Percentiles rank a stretch among this genome's conserved stretches.
These are phyloP conservation scores for Penicillium cinerascens DNA, from an alignment of 495 filamentous ascomycete genomes.

Conservation along the genomic window DNA sequence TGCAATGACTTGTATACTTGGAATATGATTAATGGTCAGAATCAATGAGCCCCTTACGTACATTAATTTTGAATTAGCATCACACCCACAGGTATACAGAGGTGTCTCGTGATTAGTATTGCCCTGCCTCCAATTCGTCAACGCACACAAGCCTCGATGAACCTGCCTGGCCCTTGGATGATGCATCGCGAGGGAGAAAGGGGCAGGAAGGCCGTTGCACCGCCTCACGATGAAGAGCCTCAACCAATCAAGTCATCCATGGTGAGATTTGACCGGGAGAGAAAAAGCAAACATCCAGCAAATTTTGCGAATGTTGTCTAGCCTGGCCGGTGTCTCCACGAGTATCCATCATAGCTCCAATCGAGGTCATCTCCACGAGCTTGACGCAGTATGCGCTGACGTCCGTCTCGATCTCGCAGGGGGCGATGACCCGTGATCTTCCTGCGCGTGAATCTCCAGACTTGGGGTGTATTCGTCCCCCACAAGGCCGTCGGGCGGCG, in stretches of 20 bases:
- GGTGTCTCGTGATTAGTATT: not conserved
- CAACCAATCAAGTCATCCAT: constrained; percentile 4
- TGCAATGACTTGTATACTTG: too few species aligned
- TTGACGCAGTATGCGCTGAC: constrained; percentile 7
- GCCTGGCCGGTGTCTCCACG: constrained; percentile 4
- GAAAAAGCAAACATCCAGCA: constrained; percentile 8
- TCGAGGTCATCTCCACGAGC: constrained; percentile 8
- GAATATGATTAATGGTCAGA: too few species aligned
- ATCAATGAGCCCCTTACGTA: not conserved
- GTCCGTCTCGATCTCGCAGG: not conserved
- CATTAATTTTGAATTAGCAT: not conserved
- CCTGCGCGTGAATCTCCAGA: not conserved
- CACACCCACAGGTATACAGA: not conserved
- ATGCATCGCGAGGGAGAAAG: constrained; percentile 8
- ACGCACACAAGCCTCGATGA: not conserved
- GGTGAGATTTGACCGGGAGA: constrained; percentile 2
- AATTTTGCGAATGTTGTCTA: constrained; percentile 1
- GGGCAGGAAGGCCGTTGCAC: constrained; percentile 5
- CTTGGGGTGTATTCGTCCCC: constrained; percentile 7
- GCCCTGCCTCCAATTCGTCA: not conserved
- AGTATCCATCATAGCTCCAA: not conserved
- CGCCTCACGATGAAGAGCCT: constrained; percentile 6
- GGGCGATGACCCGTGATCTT: constrained; percentile 8
- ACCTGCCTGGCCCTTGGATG: constrained; percentile 1
- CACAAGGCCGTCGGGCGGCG: constrained; percentile 5